Evolutionary conservation across 2,329 filamentous ascomycete species (phyloP).

Genomic region (Neoascochyta sp.): DNA sequence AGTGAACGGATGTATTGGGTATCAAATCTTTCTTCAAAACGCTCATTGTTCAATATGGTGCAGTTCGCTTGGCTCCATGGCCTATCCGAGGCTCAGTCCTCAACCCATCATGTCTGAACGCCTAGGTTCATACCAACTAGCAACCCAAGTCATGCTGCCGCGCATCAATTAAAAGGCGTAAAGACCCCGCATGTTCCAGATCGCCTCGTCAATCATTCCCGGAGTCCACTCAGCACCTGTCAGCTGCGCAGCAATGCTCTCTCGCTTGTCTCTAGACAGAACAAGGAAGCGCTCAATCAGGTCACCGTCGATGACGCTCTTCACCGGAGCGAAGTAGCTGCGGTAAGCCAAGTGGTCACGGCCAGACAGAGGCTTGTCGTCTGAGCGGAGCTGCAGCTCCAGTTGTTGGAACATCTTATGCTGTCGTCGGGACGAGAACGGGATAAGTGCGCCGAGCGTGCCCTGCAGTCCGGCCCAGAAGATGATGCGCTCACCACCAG

Average conservation of each 20-base stretch:
- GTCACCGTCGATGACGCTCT: conserved; percentile 95
- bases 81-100: too few species aligned
- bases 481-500: conserved; percentile 85
- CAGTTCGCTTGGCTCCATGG: too few species aligned
- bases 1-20: conserved; percentile 3
- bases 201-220: conserved; percentile 92
- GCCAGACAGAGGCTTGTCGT: conserved; percentile 79
- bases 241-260: conserved; percentile 89
- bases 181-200: conserved; percentile 47
- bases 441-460: conserved; percentile 87
- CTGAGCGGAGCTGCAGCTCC: conserved; percentile 76
- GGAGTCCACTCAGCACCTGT: conserved; percentile 68
- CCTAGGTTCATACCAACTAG: background rate
- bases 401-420: conserved; percentile 96
- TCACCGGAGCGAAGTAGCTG: conserved; percentile 92
- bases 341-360: conserved; percentile 95
- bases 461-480: conserved; percentile 94
- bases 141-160: background rate
- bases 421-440: conserved; percentile 86
- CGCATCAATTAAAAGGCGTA: conserved; percentile 28
- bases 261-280: conserved; percentile 82
- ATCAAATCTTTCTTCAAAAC: too few species aligned
- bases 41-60: too few species aligned
- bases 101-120: too few species aligned
- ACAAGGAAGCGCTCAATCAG: conserved; percentile 88